Percentiles rank a stretch among this genome's conserved stretches.
phyloP scores from a whole-genome alignment of 2,329 filamentous ascomycete genomes.

The Dactylellina leptospora region DNA sequence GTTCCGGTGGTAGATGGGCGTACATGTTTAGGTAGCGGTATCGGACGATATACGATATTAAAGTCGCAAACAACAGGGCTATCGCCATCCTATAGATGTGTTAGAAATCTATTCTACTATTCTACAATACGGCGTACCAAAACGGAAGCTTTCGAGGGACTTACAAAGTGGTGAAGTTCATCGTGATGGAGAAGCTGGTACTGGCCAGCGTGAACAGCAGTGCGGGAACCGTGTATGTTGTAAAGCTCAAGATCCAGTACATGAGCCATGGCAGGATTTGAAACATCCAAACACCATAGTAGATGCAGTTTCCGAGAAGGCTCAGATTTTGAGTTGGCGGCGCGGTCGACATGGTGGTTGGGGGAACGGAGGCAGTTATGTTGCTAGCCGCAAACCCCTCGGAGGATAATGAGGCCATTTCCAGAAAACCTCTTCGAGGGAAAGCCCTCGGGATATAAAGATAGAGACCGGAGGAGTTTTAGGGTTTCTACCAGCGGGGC shows the following conservation, averaged over 20 bases:
- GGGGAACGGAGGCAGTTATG: slow-evolving; percentile 12
- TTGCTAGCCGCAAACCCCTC: not conserved
- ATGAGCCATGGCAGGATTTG: slow-evolving; percentile 56
- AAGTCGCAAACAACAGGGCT: slow-evolving; percentile 78
- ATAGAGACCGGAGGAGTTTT: slow-evolving; percentile 5
- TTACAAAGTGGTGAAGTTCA: slow-evolving; percentile 97
- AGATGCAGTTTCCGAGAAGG: slow-evolving; percentile 29
- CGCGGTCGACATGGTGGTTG: slow-evolving; percentile 41
- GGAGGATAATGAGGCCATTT: slow-evolving; percentile 41
- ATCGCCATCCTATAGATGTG: slow-evolving; percentile 73
- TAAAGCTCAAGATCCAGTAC: slow-evolving; percentile 84
- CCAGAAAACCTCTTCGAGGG: slow-evolving; percentile 10
- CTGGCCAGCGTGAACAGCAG: slow-evolving; percentile 90
- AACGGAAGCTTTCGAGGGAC: slow-evolving; percentile 57
- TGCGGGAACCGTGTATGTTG: slow-evolving; percentile 87
- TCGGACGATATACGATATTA: slow-evolving; percentile 88
- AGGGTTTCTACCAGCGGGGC: slow-evolving; percentile 10
- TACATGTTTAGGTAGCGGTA: slow-evolving; percentile 99
- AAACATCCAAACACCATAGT: slow-evolving; percentile 44
- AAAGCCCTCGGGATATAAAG: slow-evolving; percentile 20
- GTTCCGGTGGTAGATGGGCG: slow-evolving; percentile 88
- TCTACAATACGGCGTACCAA: not conserved
- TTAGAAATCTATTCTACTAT: not conserved
- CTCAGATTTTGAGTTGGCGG: slow-evolving; percentile 46
- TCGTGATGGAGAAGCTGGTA: slow-evolving; percentile 92